Evolutionary conservation across 225 moss, liverwort and hornwort genomes (phyloP).

Genomic region (Polytrichum formosum): DNA sequence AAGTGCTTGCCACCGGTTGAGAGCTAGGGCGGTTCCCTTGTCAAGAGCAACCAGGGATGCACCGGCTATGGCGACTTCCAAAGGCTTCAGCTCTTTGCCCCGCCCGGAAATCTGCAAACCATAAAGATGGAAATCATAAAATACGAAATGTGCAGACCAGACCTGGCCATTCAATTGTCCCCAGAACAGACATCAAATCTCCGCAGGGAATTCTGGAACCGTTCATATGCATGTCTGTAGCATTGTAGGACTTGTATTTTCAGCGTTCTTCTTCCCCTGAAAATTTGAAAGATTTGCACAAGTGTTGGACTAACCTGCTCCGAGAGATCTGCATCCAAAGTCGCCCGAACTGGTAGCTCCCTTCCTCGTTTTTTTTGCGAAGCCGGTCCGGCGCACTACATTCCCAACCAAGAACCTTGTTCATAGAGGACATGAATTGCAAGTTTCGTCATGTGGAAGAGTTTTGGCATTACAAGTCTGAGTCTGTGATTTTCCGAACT

Average conservation of each 20-base stretch:
- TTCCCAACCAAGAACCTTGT: neutral
- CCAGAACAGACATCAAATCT: neutral
- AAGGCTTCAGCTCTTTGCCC: slow-evolving; percentile 44
- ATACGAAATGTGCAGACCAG: neutral
- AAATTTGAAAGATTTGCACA: neutral
- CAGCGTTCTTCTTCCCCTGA: neutral
- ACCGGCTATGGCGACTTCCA: slow-evolving; percentile 47
- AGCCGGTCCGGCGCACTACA: slow-evolving; percentile 17
- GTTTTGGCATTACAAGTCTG: neutral
- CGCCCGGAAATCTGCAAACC: slow-evolving; percentile 47
- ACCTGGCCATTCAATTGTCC: neutral
- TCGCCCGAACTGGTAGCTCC: slow-evolving; percentile 27
- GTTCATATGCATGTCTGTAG: too few relatives aligned
- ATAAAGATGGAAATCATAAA: neutral
- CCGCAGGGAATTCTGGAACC: too few relatives aligned
- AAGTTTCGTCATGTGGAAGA: neutral
- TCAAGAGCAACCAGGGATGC: slow-evolving; percentile 53
- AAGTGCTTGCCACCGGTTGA: slow-evolving; percentile 33
- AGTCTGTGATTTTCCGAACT: neutral
- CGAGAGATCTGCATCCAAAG: slow-evolving; percentile 55
- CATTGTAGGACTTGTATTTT: neutral
- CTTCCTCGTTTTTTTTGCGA: slow-evolving; percentile 15
- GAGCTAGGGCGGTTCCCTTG: slow-evolving; percentile 39
- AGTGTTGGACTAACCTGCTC: slow-evolving; percentile 34
- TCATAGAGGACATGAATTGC: neutral